A percentile compares a stretch with the other conserved stretches of the same genome.
Evolutionary conservation across 106 monocot genomes (phyloP).

Genomic region (Posidonia australis): DNA sequence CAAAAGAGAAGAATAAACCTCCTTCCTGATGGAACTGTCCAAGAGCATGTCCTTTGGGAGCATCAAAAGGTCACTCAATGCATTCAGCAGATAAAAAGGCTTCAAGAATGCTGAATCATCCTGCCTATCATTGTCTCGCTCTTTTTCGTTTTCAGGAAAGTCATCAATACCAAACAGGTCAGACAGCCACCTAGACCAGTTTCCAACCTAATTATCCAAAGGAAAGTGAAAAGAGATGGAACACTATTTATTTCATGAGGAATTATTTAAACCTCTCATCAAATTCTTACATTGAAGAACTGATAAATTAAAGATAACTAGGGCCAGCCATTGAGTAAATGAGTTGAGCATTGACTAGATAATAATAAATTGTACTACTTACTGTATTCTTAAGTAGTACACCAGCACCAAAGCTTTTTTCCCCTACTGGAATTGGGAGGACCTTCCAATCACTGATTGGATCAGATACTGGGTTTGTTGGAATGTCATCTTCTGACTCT

Average conservation of each 20-base stretch:
- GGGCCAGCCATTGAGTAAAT: not conserved
- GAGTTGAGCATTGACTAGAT: too few relatives aligned
- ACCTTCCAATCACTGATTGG: slow-evolving; percentile 75
- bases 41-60: slow-evolving; percentile 92
- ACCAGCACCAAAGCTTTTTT: slow-evolving; percentile 76
- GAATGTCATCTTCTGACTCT: slow-evolving; percentile 72
- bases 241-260: not conserved
- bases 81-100: slow-evolving; percentile 70
- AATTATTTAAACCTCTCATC: not conserved
- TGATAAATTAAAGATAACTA: not conserved
- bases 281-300: not conserved
- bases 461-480: slow-evolving; percentile 84
- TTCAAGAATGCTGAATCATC: slow-evolving; percentile 27
- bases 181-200: slow-evolving; percentile 78
- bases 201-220: slow-evolving; percentile 54
- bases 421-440: slow-evolving; percentile 66
- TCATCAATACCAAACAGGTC: slow-evolving; percentile 81
- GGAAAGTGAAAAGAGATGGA: not conserved
- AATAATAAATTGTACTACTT: slow-evolving; percentile 11
- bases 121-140: slow-evolving; percentile 19
- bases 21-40: slow-evolving; percentile 48
- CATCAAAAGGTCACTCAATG: slow-evolving; percentile 92
- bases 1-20: slow-evolving; percentile 27
- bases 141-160: slow-evolving; percentile 23
- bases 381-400: slow-evolving; percentile 93